Conservation (phyloP, 2,329 filamentous ascomycete species). For the Xenoacremonium recifei region DNA sequence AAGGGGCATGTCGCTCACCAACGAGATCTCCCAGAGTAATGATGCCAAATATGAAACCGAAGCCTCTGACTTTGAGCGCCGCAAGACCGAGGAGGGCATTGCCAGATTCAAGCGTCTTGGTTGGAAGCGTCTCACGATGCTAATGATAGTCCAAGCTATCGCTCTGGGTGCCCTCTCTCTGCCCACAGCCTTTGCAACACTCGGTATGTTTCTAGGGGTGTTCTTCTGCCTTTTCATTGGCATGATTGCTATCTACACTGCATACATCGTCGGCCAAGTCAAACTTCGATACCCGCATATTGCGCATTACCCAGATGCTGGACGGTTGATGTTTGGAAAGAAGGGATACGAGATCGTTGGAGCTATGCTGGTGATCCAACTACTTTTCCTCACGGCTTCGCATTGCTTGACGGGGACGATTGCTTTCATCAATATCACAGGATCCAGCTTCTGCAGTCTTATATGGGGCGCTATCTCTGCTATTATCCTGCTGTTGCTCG, state of each 20-base stretch:
- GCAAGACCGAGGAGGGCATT: slow-evolving; percentile 21
- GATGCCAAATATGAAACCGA: too few relatives aligned
- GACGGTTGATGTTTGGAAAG: slow-evolving; percentile 55
- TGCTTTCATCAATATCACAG: slow-evolving; percentile 60
- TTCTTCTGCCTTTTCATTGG: slow-evolving; percentile 34
- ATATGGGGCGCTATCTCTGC: slow-evolving; percentile 38
- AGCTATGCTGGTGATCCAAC: slow-evolving; percentile 54
- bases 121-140: slow-evolving; percentile 24
- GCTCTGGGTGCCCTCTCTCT: slow-evolving; percentile 24
- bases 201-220: slow-evolving; percentile 34
- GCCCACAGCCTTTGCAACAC: slow-evolving; percentile 20
- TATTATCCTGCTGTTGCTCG: slow-evolving; percentile 37
- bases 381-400: slow-evolving; percentile 65
- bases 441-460: slow-evolving; percentile 42
- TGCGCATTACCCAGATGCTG: slow-evolving; percentile 63
- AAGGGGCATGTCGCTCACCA: too few relatives aligned
- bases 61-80: slow-evolving; percentile 22
- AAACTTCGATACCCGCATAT: slow-evolving; percentile 50
- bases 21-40: too few relatives aligned
- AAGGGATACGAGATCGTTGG: slow-evolving; percentile 58
- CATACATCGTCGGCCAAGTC: slow-evolving; percentile 39
- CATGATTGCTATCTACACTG: slow-evolving; percentile 39
- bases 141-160: slow-evolving; percentile 23
- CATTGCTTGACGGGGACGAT: slow-evolving; percentile 66
- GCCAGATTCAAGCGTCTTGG: slow-evolving; percentile 22